phyloP scores from a whole-genome alignment of 805 yeast species.

The Torulaspora indica region DNA sequence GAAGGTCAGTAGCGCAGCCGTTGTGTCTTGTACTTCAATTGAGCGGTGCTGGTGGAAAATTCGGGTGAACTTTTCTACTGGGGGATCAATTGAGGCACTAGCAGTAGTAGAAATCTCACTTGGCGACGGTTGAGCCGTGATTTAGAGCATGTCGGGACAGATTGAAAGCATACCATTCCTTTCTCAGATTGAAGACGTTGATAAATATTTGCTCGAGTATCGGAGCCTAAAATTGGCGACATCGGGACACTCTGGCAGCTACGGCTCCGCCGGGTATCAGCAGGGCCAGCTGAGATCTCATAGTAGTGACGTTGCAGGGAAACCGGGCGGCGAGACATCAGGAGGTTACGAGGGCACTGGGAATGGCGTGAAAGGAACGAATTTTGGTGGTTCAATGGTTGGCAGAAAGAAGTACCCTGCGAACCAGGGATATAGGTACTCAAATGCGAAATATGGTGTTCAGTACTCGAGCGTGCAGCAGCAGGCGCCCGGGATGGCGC shows the following conservation, averaged over 20 bases:
- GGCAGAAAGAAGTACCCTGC: constrained; percentile 12
- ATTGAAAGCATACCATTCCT: constrained; percentile 32
- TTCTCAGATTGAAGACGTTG: constrained; percentile 36
- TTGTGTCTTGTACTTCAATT: background rate
- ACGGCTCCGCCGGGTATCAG: background rate
- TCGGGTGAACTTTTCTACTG: background rate
- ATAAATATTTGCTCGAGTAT: constrained; percentile 29
- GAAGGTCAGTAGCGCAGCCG: background rate
- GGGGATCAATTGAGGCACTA: background rate
- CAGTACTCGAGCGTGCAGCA: constrained; percentile 8
- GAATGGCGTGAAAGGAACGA: constrained; percentile 7
- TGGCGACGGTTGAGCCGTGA: background rate
- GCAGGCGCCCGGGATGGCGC: constrained; percentile 8
- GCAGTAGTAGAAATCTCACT: background rate
- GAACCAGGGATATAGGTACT: constrained; percentile 14
- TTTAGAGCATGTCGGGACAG: constrained; percentile 30
- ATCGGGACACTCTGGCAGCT: constrained; percentile 12
- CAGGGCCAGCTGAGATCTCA: constrained; percentile 5
- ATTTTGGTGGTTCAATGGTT: constrained; percentile 2
- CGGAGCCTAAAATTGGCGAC: constrained; percentile 22
- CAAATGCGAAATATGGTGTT: constrained; percentile 11
- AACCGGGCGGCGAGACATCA: constrained; percentile 8
- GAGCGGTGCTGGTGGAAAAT: background rate
- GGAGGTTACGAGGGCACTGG: constrained; percentile 10
- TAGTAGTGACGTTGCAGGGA: constrained; percentile 1